Base-by-base conservation (phyloP, 768 basidiomycete genomes). In the Leucosporidium scottii region DNA sequence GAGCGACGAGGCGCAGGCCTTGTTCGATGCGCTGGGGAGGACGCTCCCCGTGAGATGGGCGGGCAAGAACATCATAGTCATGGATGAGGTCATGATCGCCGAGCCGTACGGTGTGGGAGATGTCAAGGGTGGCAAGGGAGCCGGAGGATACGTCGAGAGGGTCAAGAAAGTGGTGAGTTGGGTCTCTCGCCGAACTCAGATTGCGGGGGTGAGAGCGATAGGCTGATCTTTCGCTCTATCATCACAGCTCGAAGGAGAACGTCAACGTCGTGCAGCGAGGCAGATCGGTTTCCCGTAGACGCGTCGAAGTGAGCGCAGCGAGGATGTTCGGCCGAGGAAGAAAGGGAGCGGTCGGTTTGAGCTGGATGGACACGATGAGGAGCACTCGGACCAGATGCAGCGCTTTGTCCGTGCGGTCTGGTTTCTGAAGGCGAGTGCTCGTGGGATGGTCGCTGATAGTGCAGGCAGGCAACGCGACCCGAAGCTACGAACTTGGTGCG, bases 61-160 rank as follows among this genome's bases (percentile, higher is more conserved):
- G 2, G 66, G 59, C 2, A 21, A 27, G 28, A 44, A 53, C 28
- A 72, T 72, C 53, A 68, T 74, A 28, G 74, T 74, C 1, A n/a
- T 74, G 54, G 74, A 74, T 28, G 74, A 74, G 64, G 71, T 74
- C 18, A 57, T 74, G 13, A 62, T 74, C 13, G 67, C 66, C 9
- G n/a, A 31, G 39, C 71, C 71, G 18, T 71, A 67, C 57, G 65
- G 50, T 0, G 10, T 28, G 7, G 54, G 34, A 39, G 67, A 59
- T 18, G 61, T 70, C 28, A 63, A 65, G 60, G 69, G 66, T 17
- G 69, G 55, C 0, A 71, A 67, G 31, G 69, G 69, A 0, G 39
- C 55, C 3, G 59, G 30, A 1, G 69, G 67, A 17, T 48, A 63
- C 0, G 53, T 71, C 34, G 69, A 71, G 50, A 62, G 69, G 5